Evolutionary conservation across 805 yeast species (phyloP).

Genomic region (Kuraishia molischiana): DNA sequence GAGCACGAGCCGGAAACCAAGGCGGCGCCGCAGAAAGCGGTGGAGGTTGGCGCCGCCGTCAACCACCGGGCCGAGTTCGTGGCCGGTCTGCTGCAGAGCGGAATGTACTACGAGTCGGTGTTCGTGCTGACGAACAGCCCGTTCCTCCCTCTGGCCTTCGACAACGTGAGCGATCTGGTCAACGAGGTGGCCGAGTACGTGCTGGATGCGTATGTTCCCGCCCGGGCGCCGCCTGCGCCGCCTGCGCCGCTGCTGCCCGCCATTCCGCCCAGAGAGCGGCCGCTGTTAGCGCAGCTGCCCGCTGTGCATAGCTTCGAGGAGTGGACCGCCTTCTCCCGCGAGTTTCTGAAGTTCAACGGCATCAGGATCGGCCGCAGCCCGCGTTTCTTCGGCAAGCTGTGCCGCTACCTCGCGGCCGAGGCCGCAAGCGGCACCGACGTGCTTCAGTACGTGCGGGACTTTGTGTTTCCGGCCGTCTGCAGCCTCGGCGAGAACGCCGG

Average conservation of each 20-base stretch:
- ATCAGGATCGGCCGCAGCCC: conserved; percentile 40
- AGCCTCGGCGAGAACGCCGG: conserved; percentile 47
- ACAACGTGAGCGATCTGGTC: conserved; percentile 35
- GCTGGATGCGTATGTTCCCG: conserved; percentile 38
- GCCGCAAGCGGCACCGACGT: conserved; percentile 23
- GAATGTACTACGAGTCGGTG: conserved; percentile 53
- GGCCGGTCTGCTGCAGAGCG: conserved; percentile 43
- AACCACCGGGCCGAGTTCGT: conserved; percentile 36
- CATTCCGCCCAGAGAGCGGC: not conserved
- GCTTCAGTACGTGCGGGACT: conserved; percentile 56
- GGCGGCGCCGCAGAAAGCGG: not conserved
- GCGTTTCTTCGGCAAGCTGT: conserved; percentile 41
- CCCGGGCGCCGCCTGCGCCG: too few relatives aligned
- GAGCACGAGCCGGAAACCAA: conserved; percentile 3
- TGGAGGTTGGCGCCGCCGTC: not conserved
- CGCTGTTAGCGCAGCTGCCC: not conserved
- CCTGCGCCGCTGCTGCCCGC: conserved; percentile 8
- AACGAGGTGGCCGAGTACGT: conserved; percentile 37
- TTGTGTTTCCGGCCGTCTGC: conserved; percentile 53
- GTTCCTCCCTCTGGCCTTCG: conserved; percentile 42
- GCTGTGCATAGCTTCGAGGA: conserved; percentile 19
- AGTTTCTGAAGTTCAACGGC: conserved; percentile 44
- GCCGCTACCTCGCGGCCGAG: conserved; percentile 44
- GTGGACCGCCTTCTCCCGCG: conserved; percentile 35
- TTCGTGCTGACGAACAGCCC: conserved; percentile 55